A percentile compares a stretch with the other conserved stretches of the same genome.
Conservation (phyloP, 2,329 filamentous ascomycete species). For the Ceratocystis smalleyi region DNA sequence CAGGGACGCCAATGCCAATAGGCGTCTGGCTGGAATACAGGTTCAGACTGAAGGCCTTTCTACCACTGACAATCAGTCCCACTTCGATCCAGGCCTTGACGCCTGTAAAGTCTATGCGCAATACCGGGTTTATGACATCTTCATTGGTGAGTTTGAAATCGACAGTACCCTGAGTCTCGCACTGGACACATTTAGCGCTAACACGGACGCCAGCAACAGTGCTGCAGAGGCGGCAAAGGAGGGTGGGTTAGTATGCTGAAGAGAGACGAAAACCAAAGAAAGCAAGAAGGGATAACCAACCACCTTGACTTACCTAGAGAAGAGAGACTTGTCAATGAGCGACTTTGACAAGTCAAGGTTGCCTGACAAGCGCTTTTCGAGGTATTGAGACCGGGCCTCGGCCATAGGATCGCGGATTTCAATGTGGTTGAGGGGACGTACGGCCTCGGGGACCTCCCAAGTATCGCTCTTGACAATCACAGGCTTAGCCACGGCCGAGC, state of each 20-base stretch:
- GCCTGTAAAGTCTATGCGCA: constrained; percentile 32
- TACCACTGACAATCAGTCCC: constrained; percentile 30
- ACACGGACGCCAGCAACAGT: constrained; percentile 18
- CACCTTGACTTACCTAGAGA: not conserved
- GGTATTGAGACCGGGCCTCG: constrained; percentile 15
- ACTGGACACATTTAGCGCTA: constrained; percentile 30
- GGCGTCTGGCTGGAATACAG: constrained; percentile 32
- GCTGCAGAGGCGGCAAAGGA: constrained; percentile 10
- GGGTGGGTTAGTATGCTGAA: not conserved
- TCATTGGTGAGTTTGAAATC: constrained; percentile 29
- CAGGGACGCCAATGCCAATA: constrained; percentile 29
- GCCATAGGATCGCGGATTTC: constrained; percentile 14
- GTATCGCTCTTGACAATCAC: constrained; percentile 5
- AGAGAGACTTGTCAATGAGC: not conserved
- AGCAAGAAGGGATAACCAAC: not conserved
- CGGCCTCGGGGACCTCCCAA: constrained; percentile 7
- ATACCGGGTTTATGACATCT: constrained; percentile 27
- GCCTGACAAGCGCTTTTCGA: constrained; percentile 19
- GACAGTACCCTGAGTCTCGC: constrained; percentile 36
- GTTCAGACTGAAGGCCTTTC: constrained; percentile 35
- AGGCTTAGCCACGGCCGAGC: constrained; percentile 10
- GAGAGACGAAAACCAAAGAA: not conserved
- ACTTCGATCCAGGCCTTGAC: constrained; percentile 38
- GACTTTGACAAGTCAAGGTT: constrained; percentile 15
- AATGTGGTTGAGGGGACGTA: constrained; percentile 16